Conservation (phyloP, 306 rosid genomes). For the Trifolium subterraneum region DNA sequence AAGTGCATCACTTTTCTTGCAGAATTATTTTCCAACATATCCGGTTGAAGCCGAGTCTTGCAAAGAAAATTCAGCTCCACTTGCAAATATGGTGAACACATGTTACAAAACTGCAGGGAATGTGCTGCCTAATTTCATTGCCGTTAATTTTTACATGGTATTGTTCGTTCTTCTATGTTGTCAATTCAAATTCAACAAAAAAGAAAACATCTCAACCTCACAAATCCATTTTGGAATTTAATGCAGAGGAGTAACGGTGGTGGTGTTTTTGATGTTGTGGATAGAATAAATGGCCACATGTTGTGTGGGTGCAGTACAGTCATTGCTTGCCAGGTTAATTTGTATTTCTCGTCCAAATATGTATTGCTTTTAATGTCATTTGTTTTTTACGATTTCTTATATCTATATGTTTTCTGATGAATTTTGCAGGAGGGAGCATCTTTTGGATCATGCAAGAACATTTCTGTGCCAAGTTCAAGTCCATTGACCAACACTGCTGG, state of each 20-base stretch:
- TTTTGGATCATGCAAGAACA: conserved; percentile 86
- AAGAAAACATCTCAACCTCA: conserved; percentile 9
- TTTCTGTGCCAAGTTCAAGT: conserved; percentile 58
- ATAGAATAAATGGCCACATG: conserved; percentile 76
- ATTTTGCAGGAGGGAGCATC: conserved; percentile 82
- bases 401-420: conserved; percentile 11
- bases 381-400: not conserved
- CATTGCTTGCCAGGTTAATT: conserved; percentile 84
- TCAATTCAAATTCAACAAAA: conserved; percentile 11
- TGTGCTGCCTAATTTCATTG: conserved; percentile 79
- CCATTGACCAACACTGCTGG: conserved; percentile 67
- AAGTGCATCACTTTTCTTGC: conserved; percentile 76
- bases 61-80: conserved; percentile 90
- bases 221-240: conserved; percentile 33
- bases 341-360: conserved; percentile 37
- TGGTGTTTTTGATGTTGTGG: conserved; percentile 82
- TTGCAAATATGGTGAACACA: conserved; percentile 76
- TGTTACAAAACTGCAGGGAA: conserved; percentile 93
- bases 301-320: conserved; percentile 85
- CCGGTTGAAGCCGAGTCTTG: conserved; percentile 91
- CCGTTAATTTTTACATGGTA: conserved; percentile 97
- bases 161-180: conserved; percentile 25
- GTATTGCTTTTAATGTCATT: conserved; percentile 30
- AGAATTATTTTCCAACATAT: conserved; percentile 86
- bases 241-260: conserved; percentile 98